Evolutionary conservation across 371 early-diverging fungal species (phyloP).

Genomic region (Vairimorpha apis): DNA sequence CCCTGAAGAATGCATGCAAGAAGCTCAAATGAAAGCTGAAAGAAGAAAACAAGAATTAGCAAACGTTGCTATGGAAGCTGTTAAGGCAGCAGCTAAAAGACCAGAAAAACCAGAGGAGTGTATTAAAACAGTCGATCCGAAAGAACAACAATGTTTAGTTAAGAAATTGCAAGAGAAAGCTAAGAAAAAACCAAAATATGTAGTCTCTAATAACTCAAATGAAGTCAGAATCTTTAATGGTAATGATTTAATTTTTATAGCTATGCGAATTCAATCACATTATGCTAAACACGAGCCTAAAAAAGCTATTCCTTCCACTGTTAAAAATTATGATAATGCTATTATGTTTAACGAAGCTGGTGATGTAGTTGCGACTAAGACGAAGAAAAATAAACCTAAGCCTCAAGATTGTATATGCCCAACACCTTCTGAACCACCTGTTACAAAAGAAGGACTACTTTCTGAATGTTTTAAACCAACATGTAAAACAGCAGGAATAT

Average conservation of each 20-base stretch:
- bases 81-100: neutral
- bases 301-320: neutral
- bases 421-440: neutral
- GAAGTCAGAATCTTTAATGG: neutral
- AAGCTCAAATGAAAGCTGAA: neutral
- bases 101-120: neutral
- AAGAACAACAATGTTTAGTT: neutral
- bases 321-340: neutral
- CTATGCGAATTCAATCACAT: neutral
- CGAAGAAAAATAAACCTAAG: neutral
- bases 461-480: neutral
- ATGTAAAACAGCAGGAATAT: neutral
- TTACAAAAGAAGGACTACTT: neutral
- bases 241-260: neutral
- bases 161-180: neutral
- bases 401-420: slow-evolving; percentile 7
- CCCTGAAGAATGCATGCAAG: neutral
- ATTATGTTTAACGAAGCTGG: slow-evolving; percentile 10
- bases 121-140: neutral
- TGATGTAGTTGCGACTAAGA: slow-evolving; percentile 9
- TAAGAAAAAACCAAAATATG: neutral
- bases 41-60: neutral
- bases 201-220: neutral
- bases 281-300: neutral
- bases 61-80: neutral